Evolutionary conservation across 306 rosid species (phyloP), one percentile per base, ranked within the genome.

Genomic region (Prunus persica): DNA sequence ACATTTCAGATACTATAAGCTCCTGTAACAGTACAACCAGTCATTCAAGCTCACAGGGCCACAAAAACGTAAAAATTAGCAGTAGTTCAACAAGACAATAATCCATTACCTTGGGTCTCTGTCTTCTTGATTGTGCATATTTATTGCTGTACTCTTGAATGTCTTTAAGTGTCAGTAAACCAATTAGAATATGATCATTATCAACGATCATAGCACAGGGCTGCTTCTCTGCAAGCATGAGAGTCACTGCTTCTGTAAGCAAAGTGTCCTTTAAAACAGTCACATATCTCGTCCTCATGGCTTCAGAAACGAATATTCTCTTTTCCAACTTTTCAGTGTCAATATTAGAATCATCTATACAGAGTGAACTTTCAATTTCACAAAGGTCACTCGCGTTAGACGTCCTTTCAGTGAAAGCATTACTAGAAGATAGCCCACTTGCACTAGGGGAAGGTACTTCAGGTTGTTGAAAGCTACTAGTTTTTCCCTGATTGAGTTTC

Each of bases 151-250:
- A 90, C 74, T 85, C 91, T 82, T 89, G 90, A 73, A 94, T 90
- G 87, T 87, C 95, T 81, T 83, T 58, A 25, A 92, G 93, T 24
- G 89, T 89, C 81, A 94, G 83, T 22, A 90, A 83, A 83, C 98
- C 98, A 69, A 94, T 80, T 79, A 94, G 80, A 71, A 84, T 78
- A 45, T 85, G 87, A 72, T 85, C 85, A 45, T 77, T 63, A 72
- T 88, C 93, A 71, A 94, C 91, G 45, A 94, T 90, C 85, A 94
- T 76, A 16, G 96, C 97, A 88, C 89, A 94, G 45, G 97, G 88
- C 86, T 89, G 92, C 85, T 92, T 94, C 87, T 90, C 96, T 1
- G 74, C 81, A 73, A 94, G 90, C 98, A 94, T 94, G 81, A 89
- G 91, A 88, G 78, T 86, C 70, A 94, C 78, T 71, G 92, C 93